phyloP scores from a whole-genome alignment of 2,329 filamentous ascomycete genomes.

The Arachnopeziza araneosa region DNA sequence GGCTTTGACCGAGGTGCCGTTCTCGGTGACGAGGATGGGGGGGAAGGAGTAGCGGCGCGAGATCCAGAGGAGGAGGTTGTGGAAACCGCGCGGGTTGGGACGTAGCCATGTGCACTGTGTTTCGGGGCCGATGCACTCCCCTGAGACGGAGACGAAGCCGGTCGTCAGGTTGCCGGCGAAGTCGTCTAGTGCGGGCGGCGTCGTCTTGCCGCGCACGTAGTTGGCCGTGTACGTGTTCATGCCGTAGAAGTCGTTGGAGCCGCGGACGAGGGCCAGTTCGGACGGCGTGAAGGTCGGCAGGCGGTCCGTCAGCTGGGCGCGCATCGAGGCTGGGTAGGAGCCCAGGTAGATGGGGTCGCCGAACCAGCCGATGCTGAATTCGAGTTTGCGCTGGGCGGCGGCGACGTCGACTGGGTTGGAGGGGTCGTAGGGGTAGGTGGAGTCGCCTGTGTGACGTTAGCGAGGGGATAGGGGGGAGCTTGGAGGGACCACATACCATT shows the following conservation, averaged over 20 bases:
- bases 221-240: conserved; percentile 94
- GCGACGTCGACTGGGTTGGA: conserved; percentile 68
- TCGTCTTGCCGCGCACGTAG: conserved; percentile 70
- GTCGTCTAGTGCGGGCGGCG: conserved; percentile 57
- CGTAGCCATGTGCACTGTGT: conserved; percentile 79
- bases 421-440: conserved; percentile 76
- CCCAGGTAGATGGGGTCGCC: conserved; percentile 83
- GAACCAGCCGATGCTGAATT: conserved; percentile 86
- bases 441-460: conserved; percentile 52
- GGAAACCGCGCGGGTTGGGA: conserved; percentile 70
- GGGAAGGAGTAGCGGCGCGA: conserved; percentile 71
- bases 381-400: conserved; percentile 74
- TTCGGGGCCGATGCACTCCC: conserved; percentile 71
- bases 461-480: neutral
- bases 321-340: conserved; percentile 79
- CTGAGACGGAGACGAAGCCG: conserved; percentile 63
- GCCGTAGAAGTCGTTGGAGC: conserved; percentile 90
- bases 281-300: conserved; percentile 70
- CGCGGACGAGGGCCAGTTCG: conserved; percentile 67
- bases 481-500: conserved; percentile 52
- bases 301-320: conserved; percentile 70
- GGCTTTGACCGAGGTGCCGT: conserved; percentile 76
- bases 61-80: conserved; percentile 70
- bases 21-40: conserved; percentile 83
- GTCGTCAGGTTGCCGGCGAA: conserved; percentile 71